Base-by-base conservation (phyloP, 768 basidiomycete species). In the Boletellus ananiceps region DNA sequence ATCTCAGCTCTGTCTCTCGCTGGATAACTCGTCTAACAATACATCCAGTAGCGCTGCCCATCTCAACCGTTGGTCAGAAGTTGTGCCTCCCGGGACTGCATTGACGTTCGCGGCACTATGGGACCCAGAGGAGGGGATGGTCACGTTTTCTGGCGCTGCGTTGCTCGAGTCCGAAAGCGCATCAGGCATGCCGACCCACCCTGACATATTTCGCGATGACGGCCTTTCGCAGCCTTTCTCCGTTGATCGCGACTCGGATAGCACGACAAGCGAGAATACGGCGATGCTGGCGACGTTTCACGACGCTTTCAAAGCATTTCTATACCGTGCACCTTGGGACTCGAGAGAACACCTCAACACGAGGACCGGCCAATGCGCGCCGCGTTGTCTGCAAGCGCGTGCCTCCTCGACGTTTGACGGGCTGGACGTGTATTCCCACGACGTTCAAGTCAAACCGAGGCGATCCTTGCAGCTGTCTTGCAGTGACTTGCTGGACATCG, bases 101-200 rank as follows among this genome's bases (percentile, higher is more conserved):
- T 66, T 83, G 52, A 79, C 75, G 2, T 84, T 84, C 55, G 82
- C 78, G 4, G 79, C 80, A 6, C 61, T 82, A 29, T 84, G 77
- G 77, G 80, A 81, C 50, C 75, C 77, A 2, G 74, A 76, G 1
- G 75, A 80, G 6, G 82, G 79, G 31, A 72, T 82, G 55, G 70
- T 82, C 51, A 74, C 75, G 29, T 82, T 83, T 59, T 80, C 80
- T 1, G 77, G 74, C 23, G 72, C 77, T 23, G 64, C 69, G 43
- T 71, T 82, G 32, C 64, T 78, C 25, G 68, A 71, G 33, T 47
- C 59, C 15, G 66, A 68, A 16, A 37, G 51, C 23, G 18, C 16
- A 44, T 55, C 55, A 36, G 46, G 42, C n/a, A 36, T 33, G 15
- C 37, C 46, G 0, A 8, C 55, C 8, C 56, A 44, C 21, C 34